These are phyloP conservation scores for Cryptosporidium bovis DNA, from an alignment of 169 alveolate genomes.

Conservation along the genomic window DNA sequence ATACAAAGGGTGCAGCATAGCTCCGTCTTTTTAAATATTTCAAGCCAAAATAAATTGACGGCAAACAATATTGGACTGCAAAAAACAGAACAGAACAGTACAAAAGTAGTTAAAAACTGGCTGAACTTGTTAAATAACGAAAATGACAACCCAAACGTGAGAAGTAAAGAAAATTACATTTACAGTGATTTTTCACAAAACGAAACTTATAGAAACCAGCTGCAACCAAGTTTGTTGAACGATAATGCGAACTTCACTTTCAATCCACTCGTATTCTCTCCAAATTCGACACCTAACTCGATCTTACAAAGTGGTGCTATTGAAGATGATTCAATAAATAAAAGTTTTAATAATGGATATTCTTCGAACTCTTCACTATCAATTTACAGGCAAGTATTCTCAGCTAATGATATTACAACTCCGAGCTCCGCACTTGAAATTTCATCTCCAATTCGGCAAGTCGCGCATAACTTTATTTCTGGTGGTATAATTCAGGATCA, in stretches of 20 bases:
- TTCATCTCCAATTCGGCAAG: constrained; percentile 65
- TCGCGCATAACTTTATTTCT: constrained; percentile 42
- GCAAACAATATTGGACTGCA: constrained; percentile 7
- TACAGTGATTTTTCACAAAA: constrained; percentile 51
- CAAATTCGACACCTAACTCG: constrained; percentile 38
- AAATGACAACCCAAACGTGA: constrained; percentile 50
- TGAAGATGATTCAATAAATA: constrained; percentile 33
- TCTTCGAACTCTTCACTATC: constrained; percentile 21
- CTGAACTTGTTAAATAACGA: constrained; percentile 6
- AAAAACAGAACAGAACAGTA: background rate
- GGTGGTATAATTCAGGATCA: constrained; percentile 65
- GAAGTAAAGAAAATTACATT: constrained; percentile 3
- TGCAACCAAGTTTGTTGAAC: constrained; percentile 36
- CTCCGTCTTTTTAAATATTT: constrained; percentile 16
- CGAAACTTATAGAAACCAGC: constrained; percentile 18
- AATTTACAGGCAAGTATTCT: constrained; percentile 49
- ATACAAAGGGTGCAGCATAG: constrained; percentile 25
- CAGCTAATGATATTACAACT: constrained; percentile 51
- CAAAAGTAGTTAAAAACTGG: constrained; percentile 18
- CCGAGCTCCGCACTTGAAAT: constrained; percentile 68
- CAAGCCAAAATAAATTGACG: constrained; percentile 7
- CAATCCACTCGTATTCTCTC: constrained; percentile 45
- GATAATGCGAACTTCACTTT: constrained; percentile 38
- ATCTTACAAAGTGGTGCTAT: constrained; percentile 4
- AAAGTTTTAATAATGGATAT: constrained; percentile 19